Evolutionary conservation across 2,329 filamentous ascomycete genomes (phyloP).

Genomic region (Penicillium digitatum): DNA sequence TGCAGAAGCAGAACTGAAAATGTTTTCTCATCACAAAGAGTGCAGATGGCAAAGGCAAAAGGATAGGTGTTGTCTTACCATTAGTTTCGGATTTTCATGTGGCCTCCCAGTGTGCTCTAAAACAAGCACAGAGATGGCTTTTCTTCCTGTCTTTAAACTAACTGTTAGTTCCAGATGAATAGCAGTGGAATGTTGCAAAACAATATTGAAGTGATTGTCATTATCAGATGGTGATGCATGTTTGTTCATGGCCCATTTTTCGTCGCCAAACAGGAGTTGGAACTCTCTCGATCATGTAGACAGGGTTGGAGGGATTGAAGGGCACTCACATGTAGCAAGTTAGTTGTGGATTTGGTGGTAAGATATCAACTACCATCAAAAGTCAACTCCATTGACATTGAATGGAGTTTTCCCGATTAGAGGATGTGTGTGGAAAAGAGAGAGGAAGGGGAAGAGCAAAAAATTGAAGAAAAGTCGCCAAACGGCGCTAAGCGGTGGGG

Average conservation of each 20-base stretch:
- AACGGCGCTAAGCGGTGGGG: conserved; percentile 20
- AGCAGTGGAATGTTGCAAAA: conserved; percentile 4
- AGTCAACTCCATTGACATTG: conserved; percentile 19
- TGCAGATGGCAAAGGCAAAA: not conserved
- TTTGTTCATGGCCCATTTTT: conserved; percentile 55
- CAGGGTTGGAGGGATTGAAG: conserved; percentile 6
- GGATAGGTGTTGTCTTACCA: conserved; percentile 14
- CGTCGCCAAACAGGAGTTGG: conserved; percentile 52
- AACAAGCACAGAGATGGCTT: not conserved
- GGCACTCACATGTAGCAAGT: conserved; percentile 27
- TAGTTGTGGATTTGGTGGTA: conserved; percentile 7
- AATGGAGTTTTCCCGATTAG: conserved; percentile 10
- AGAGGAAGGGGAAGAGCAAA: conserved; percentile 15
- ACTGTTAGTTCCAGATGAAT: conserved; percentile 16
- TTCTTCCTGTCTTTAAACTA: conserved; percentile 12
- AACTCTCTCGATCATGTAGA: conserved; percentile 50
- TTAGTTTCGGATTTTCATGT: not conserved
- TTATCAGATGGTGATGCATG: conserved; percentile 60
- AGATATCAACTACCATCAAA: not conserved
- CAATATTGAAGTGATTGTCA: conserved; percentile 9
- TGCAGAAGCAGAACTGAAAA: conserved; percentile 63
- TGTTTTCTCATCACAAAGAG: conserved; percentile 48
- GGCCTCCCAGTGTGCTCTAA: conserved; percentile 6
- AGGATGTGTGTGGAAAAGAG: conserved; percentile 23
- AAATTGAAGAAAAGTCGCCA: conserved; percentile 18